Base-by-base conservation (phyloP, 1,284 basidiomycete genomes). In the Austroboletus novae-zelandiae region DNA sequence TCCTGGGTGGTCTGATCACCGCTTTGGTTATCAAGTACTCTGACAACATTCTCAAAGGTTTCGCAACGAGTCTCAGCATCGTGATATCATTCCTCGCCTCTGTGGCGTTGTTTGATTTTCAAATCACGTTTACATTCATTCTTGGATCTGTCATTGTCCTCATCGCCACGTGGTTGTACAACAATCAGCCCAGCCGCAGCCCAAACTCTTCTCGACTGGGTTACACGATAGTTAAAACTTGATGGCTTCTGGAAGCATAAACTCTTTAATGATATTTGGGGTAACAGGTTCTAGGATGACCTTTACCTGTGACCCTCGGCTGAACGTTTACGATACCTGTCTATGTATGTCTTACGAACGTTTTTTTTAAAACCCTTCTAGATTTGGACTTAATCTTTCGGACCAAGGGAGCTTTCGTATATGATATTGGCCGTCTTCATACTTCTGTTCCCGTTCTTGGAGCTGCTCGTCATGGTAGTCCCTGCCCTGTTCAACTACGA, bases 31-130 rank as follows among this genome's bases (percentile, higher is more conserved):
- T 90, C 77, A 90, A 90, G 67, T 89, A 91, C 67, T 84, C 89
- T 45, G 89, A 91, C 70, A 93, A 93, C 71, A 93, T 92, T 60
- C 77, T 91, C 66, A 95, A 96, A 69, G 92, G 95, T 34, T 98
- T 98, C 65, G 95, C 95, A 13, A 96, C 94, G 5, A 91, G 87
- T 57, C 76, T 98, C 57, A 89, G 88, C 65, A 97, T 98, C 69
- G 84, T 98, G 60, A 81, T 98, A 57, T 95, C 93, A 43, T 97
- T 96, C 79, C 77, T 94, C 51, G 91, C 90, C 3, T 92, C 89
- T 5, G 87, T 96, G 49, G 82, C 82, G 9, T 81, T 97, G 37
- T 97, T 97, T 78, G 76, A 88, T 65, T 94, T 94, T 74, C 79
- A 80, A 40, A 86, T 98, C 67, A 91, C 94, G 0, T 76, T 85